Conservation (phyloP, 2,329 filamentous ascomycete genomes). For the Pseudogymnoascus sp. region DNA sequence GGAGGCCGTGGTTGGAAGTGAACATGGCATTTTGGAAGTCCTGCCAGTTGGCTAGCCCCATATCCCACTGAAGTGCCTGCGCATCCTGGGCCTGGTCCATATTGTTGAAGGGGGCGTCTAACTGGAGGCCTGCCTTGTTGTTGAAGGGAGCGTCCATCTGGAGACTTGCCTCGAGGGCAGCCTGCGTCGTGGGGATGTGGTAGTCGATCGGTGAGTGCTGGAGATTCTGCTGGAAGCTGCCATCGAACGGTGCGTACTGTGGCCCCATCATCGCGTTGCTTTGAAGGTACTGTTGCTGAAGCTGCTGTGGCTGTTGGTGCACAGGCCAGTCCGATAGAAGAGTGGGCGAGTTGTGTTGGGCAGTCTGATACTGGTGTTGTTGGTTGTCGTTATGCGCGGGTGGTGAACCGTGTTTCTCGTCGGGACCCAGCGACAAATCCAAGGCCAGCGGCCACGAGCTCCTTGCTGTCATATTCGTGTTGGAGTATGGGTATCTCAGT, state of each 20-base stretch:
- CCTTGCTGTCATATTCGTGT: conserved; percentile 32
- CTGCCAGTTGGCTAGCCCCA: conserved; percentile 66
- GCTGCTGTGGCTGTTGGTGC: conserved; percentile 26
- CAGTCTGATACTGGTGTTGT: conserved; percentile 30
- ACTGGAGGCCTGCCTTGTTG: conserved; percentile 37
- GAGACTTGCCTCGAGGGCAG: conserved; percentile 50
- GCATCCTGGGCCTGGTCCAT: conserved; percentile 46
- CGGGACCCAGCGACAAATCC: conserved; percentile 26
- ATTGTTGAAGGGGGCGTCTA: conserved; percentile 55
- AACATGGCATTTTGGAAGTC: conserved; percentile 68
- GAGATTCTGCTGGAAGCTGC: conserved; percentile 25
- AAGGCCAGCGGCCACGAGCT: conserved; percentile 28
- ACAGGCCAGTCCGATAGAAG: conserved; percentile 55
- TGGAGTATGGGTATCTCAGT: conserved; percentile 44
- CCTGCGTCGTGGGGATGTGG: conserved; percentile 47
- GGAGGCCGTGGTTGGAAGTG: conserved; percentile 38
- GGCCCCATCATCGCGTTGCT: conserved; percentile 27
- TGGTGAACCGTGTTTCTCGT: conserved; percentile 25
- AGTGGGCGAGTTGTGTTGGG: conserved; percentile 40
- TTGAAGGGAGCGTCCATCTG: conserved; percentile 56
- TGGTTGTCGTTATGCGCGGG: conserved; percentile 37
- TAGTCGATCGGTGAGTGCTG: conserved; percentile 28
- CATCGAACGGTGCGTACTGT: conserved; percentile 25
- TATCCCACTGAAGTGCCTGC: conserved; percentile 51
- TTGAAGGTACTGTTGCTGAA: conserved; percentile 26